Evolutionary conservation across 441 rosid genomes (phyloP).

Genomic region (Aquilaria agallochum): DNA sequence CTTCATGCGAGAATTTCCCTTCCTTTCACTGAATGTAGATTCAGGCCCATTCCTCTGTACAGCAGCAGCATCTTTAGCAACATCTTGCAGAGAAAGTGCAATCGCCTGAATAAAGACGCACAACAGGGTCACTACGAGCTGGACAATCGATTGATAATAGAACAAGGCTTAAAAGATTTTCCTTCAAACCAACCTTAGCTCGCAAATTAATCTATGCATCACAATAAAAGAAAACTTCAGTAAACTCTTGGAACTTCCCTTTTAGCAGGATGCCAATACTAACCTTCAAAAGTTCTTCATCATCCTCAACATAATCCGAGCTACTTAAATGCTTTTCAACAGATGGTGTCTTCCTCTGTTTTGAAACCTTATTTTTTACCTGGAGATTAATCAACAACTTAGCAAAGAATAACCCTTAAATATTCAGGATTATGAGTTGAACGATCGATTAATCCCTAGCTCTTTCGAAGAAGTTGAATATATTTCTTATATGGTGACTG

Average conservation of each 20-base stretch:
- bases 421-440: too few species aligned
- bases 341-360: constrained; percentile 33
- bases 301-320: constrained; percentile 33
- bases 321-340: constrained; percentile 17
- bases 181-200: background rate
- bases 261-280: background rate
- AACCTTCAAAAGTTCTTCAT: constrained; percentile 58
- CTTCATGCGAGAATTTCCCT: constrained; percentile 31
- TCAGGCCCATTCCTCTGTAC: constrained; percentile 4
- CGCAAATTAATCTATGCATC: background rate
- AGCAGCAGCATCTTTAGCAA: constrained; percentile 24
- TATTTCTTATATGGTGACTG: too few species aligned
- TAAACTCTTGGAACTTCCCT: too few species aligned
- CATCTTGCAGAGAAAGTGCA: constrained; percentile 66
- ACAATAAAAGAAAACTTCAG: background rate
- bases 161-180: background rate
- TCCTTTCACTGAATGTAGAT: constrained; percentile 19
- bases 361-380: constrained; percentile 36
- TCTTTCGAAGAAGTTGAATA: too few species aligned
- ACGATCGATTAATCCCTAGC: too few species aligned
- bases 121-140: background rate
- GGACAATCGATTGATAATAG: background rate
- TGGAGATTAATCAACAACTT: constrained; percentile 9
- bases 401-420: background rate
- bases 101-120: constrained; percentile 46